Percentiles rank a stretch among this genome's conserved stretches.
Evolutionary conservation across 352 stramenopile genomes (phyloP).

Genomic region (Globisporangium irregulare): DNA sequence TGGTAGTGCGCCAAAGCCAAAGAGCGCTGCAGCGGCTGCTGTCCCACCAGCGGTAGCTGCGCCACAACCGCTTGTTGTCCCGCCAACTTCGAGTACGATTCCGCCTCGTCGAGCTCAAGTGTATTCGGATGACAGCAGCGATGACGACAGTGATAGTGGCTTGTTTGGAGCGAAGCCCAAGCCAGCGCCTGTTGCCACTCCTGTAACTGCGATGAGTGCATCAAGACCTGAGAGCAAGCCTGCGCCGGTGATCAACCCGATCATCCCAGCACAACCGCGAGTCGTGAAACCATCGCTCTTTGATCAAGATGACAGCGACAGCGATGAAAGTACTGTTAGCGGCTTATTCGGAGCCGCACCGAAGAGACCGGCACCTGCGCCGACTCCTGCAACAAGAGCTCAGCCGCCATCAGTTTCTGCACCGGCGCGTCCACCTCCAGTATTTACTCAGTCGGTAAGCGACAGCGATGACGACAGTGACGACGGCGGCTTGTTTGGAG

Average conservation of each 20-base stretch:
- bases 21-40: background rate
- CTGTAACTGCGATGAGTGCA: background rate
- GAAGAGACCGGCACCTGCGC: background rate
- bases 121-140: background rate
- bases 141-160: background rate
- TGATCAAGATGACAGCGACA: constrained; percentile 9
- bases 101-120: background rate
- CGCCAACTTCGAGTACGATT: background rate
- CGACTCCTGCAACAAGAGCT: background rate
- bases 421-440: constrained; percentile 21
- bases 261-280: background rate
- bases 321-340: constrained; percentile 22
- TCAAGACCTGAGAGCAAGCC: background rate
- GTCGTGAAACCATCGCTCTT: background rate
- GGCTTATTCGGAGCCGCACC: constrained; percentile 33
- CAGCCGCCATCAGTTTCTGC: background rate
- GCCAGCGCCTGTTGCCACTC: background rate
- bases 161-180: background rate
- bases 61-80: background rate
- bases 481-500: constrained; percentile 43
- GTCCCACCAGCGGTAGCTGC: background rate
- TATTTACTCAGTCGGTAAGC: constrained; percentile 22
- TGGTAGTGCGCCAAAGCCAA: background rate
- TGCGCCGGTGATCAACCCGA: background rate
- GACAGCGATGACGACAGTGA: constrained; percentile 37